Evolutionary conservation across 345 rosid genomes (phyloP).

Genomic region (Pseudoturritis turrita): DNA sequence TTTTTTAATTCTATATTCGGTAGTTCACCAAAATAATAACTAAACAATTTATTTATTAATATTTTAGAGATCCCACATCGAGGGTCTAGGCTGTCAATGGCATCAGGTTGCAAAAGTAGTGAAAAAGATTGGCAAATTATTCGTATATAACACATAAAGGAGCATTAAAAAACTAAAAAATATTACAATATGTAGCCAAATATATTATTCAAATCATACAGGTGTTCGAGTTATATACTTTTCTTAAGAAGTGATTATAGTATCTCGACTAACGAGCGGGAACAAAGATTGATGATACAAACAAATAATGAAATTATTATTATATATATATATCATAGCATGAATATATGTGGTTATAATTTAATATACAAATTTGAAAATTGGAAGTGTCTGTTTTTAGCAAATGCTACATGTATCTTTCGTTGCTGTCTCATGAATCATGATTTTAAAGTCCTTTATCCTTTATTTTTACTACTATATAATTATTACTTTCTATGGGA

Average conservation of each 20-base stretch:
- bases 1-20: not conserved
- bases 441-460: slow-evolving; percentile 6
- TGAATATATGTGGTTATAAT: not conserved
- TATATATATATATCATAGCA: not conserved
- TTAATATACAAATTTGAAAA: not conserved
- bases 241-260: not conserved
- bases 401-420: slow-evolving; percentile 29
- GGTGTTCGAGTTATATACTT: not conserved
- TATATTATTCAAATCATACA: not conserved
- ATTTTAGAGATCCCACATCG: slow-evolving; percentile 11
- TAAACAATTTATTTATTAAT: not conserved
- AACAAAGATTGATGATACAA: slow-evolving; percentile 4
- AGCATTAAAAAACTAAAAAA: not conserved
- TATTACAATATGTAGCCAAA: not conserved
- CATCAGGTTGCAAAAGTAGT: slow-evolving; percentile 20
- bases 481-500: slow-evolving; percentile 2
- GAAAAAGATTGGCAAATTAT: slow-evolving; percentile 19
- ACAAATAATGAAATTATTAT: not conserved
- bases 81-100: slow-evolving; percentile 26
- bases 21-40: slow-evolving; percentile 17
- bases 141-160: slow-evolving; percentile 13
- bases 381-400: slow-evolving; percentile 13
- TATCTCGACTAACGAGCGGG: not conserved
- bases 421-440: slow-evolving; percentile 32
- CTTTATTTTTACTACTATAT: not conserved